A percentile compares a stretch with the other conserved stretches of the same genome.
Evolutionary conservation across 2,329 filamentous ascomycete genomes (phyloP).

Genomic region (Fusarium nodosum): DNA sequence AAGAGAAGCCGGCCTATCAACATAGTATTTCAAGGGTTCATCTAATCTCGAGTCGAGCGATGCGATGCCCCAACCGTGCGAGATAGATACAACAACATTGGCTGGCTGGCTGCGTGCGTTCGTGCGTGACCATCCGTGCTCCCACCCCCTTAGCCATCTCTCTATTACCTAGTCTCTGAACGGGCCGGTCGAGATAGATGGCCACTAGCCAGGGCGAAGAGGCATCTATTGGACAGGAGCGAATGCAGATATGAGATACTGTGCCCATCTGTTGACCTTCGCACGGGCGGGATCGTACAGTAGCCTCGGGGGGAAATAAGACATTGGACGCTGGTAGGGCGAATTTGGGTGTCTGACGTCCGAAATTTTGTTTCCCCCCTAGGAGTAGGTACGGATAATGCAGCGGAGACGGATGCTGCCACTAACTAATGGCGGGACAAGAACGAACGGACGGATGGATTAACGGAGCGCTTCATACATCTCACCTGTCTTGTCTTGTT

Average conservation of each 20-base stretch:
- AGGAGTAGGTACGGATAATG: conserved; percentile 15
- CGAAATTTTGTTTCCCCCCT: too few relatives aligned
- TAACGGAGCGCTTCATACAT: conserved; percentile 32
- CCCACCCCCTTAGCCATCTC: conserved; percentile 7
- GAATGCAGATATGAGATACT: neutral
- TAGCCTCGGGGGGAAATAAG: too few relatives aligned
- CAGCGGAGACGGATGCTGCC: conserved; percentile 28
- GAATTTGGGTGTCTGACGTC: too few relatives aligned
- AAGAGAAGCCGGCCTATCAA: conserved; percentile 28
- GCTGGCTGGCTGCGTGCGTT: conserved; percentile 24
- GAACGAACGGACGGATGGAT: conserved; percentile 28
- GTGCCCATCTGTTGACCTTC: conserved; percentile 8
- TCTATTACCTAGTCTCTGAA: conserved; percentile 1
- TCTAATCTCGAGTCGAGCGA: conserved; percentile 1
- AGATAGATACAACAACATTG: conserved; percentile 24
- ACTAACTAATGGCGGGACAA: conserved; percentile 43
- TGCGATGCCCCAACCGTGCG: conserved; percentile 42
- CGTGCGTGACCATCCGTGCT: conserved; percentile 32
- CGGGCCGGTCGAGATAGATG: conserved; percentile 3
- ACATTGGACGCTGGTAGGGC: too few relatives aligned
- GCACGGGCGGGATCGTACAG: conserved; percentile 41
- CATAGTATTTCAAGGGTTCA: conserved; percentile 4
- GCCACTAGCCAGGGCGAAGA: conserved; percentile 15
- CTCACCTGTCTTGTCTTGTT: neutral
- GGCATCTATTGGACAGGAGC: neutral